Conservation (phyloP, 2,329 filamentous ascomycete species). For the Aspergillus caelatus region DNA sequence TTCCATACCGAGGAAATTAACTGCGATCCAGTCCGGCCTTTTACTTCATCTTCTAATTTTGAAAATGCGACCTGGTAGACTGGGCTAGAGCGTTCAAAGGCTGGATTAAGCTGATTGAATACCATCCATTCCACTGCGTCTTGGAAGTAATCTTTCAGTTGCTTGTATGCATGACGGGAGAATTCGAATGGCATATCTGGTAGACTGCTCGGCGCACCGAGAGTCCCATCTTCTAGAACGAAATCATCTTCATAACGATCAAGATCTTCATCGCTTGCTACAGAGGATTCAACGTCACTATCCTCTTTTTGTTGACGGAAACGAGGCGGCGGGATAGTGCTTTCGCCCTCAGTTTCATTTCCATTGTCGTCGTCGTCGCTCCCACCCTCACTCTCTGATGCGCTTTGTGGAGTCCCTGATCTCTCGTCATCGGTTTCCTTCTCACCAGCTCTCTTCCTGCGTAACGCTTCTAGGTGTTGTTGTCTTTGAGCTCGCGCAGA, state of each 20-base stretch:
- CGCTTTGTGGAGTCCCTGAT: constrained; percentile 19
- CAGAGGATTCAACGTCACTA: constrained; percentile 34
- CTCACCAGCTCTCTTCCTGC: constrained; percentile 46
- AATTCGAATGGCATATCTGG: constrained; percentile 69
- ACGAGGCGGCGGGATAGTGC: constrained; percentile 20
- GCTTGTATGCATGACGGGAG: constrained; percentile 66
- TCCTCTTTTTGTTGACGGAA: constrained; percentile 24
- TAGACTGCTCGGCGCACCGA: constrained; percentile 58
- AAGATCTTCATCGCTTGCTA: constrained; percentile 46
- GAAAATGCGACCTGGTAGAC: constrained; percentile 70
- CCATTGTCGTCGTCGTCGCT: constrained; percentile 17
- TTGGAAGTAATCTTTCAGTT: constrained; percentile 71
- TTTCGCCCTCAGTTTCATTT: constrained; percentile 18
- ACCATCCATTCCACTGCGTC: constrained; percentile 80
- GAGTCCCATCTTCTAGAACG: constrained; percentile 64
- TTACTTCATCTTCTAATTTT: constrained; percentile 72
- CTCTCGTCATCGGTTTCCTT: constrained; percentile 34
- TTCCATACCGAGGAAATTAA: constrained; percentile 74
- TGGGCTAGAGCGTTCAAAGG: constrained; percentile 64
- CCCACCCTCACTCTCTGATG: constrained; percentile 27
- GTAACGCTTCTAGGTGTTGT: constrained; percentile 47
- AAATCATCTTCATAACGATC: constrained; percentile 66
- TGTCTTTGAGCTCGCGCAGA: constrained; percentile 43
- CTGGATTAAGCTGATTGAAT: constrained; percentile 74
- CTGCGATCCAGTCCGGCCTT: constrained; percentile 69